phyloP scores from a whole-genome alignment of 164 flowering plant species.

The Amborella trichopoda region DNA sequence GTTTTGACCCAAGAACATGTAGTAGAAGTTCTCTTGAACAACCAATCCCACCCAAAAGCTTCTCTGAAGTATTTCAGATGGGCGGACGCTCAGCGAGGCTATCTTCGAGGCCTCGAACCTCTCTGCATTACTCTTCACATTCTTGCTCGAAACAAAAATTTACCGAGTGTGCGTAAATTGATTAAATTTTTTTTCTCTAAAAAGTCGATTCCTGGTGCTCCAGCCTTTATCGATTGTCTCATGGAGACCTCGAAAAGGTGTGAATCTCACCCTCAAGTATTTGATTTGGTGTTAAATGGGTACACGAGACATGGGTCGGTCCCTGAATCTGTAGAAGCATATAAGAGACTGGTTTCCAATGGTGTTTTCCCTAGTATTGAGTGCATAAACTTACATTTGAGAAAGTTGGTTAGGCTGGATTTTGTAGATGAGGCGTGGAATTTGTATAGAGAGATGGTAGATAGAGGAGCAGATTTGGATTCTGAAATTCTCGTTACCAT shows the following conservation, averaged over 20 bases:
- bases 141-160: slow-evolving; percentile 10
- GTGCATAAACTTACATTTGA: slow-evolving; percentile 26
- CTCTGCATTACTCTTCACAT: slow-evolving; percentile 48
- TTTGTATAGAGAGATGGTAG: slow-evolving; percentile 29
- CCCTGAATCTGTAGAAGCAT: slow-evolving; percentile 37
- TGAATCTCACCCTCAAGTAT: slow-evolving; percentile 21
- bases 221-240: slow-evolving; percentile 20
- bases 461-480: slow-evolving; percentile 28
- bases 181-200: slow-evolving; percentile 18
- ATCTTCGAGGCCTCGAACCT: slow-evolving; percentile 19
- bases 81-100: slow-evolving; percentile 22
- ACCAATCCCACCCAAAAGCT: slow-evolving; percentile 19
- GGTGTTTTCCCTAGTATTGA: slow-evolving; percentile 19
- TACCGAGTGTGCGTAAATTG: slow-evolving; percentile 10
- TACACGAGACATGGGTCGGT: slow-evolving; percentile 24
- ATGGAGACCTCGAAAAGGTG: slow-evolving; percentile 23
- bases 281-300: slow-evolving; percentile 31
- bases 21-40: slow-evolving; percentile 25
- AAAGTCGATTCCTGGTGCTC: slow-evolving; percentile 11
- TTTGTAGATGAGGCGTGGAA: slow-evolving; percentile 21
- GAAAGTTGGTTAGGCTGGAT: slow-evolving; percentile 25
- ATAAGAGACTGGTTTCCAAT: slow-evolving; percentile 20
- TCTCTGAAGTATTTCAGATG: slow-evolving; percentile 30
- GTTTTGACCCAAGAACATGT: too few species aligned
- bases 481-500: slow-evolving; percentile 23